Evolutionary conservation across 2,329 filamentous ascomycete genomes (phyloP), one percentile per base, ranked within the genome.

Genomic region (Penicillium sclerotigenum): DNA sequence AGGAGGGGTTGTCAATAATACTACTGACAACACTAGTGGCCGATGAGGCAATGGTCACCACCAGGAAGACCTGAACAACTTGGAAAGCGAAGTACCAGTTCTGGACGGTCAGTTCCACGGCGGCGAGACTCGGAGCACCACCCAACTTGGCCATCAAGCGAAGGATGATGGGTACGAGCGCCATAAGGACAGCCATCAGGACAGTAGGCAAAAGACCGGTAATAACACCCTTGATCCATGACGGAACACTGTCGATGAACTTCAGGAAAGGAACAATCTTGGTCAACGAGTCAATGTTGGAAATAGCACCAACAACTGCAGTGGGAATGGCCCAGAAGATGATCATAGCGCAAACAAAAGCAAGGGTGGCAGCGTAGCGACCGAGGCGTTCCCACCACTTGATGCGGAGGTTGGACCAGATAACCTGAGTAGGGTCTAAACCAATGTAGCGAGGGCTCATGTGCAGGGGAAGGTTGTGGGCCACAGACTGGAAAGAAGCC

Each of bases 401-500:
- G 66, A 97, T 88, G 34, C 84, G 83, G 43, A 99, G 79, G 54
- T 93, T 91, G 34, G 80, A 83, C 94, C 94, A 99, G 65, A 97
- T 86, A 24, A 99, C 80, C 79, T 7, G 94, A 88, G 52, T 85
- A 0, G 93, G 93, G 22, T 86, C 85, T 51, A 97, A 81, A 16
- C 93, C 93, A 52, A 95, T 89, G 67, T 89, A 90, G 24, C 91
- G 86, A 28, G 91, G 91, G 4, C 88, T 83, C 87, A 99, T 92
- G 69, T 93, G 90, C 36, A 96, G 79, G 33, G 90, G 88, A 56
- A 90, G 86, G 74, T 96, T 91, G 73, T 96, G 91, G 3, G 91
- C 86, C 9, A 97, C 81, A 34, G 89, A 87, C 73, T 99, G 94
- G 71, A 85, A 93, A 14, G 93, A 93, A 51, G 84, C 82, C 73